Conservation (phyloP, 306 rosid species). For the Gillenia trifoliata region DNA sequence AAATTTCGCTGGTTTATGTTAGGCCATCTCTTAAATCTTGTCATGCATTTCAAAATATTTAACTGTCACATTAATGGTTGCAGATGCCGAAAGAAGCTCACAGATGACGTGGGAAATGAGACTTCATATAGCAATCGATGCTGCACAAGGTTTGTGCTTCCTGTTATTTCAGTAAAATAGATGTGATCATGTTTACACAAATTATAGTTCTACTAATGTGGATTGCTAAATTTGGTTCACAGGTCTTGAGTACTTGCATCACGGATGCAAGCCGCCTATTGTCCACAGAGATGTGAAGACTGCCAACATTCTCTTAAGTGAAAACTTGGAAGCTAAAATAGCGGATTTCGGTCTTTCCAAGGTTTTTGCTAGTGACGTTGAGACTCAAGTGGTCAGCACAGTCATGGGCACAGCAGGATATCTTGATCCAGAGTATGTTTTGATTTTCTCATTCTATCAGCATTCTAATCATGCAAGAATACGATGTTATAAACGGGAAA, state of each 20-base stretch:
- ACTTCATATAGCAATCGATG: conserved; percentile 60
- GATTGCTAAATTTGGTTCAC: conserved; percentile 12
- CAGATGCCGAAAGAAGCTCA: conserved; percentile 33
- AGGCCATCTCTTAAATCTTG: neutral
- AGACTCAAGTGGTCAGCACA: conserved; percentile 12
- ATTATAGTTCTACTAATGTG: neutral
- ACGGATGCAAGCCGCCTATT: conserved; percentile 73
- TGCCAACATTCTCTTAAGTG: conserved; percentile 59
- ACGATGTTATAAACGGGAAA: neutral
- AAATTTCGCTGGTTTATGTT: no score
- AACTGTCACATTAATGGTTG: conserved; percentile 19
- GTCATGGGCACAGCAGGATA: conserved; percentile 72
- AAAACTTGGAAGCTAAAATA: conserved; percentile 60
- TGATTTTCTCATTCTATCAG: neutral
- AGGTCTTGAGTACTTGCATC: conserved; percentile 69
- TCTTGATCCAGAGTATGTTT: conserved; percentile 67
- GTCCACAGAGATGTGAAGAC: conserved; percentile 72
- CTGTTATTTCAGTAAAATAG: no score
- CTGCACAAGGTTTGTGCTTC: conserved; percentile 49
- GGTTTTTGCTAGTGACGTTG: conserved; percentile 38
- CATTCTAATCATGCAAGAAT: neutral
- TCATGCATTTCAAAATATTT: neutral
- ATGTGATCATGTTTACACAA: neutral
- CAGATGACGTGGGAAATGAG: conserved; percentile 55
- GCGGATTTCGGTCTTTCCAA: conserved; percentile 73